phyloP scores from a whole-genome alignment of 2,329 filamentous ascomycete genomes.

The Aureobasidium musti region DNA sequence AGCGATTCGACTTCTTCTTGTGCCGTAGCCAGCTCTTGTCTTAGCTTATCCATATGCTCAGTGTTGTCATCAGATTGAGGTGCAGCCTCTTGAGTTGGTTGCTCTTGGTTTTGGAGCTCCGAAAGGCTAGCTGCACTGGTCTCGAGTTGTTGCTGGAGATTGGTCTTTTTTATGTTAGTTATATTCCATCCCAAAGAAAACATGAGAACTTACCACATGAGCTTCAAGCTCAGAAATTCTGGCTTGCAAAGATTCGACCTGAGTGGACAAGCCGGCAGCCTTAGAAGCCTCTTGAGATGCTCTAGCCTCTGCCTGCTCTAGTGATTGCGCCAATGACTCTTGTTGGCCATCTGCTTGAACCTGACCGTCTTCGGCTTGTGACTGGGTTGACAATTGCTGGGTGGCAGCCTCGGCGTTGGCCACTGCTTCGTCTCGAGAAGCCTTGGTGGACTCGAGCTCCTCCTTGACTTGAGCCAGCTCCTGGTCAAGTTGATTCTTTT shows the following conservation, averaged over 20 bases:
- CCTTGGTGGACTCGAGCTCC: slow-evolving; percentile 64
- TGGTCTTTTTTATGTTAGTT: slow-evolving; percentile 21
- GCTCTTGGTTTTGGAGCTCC: slow-evolving; percentile 45
- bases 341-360: slow-evolving; percentile 30
- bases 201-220: slow-evolving; percentile 48
- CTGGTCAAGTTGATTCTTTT: slow-evolving; percentile 54
- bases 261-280: slow-evolving; percentile 41
- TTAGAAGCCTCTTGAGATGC: slow-evolving; percentile 45
- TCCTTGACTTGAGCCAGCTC: slow-evolving; percentile 35
- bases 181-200: neutral
- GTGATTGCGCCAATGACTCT: slow-evolving; percentile 22
- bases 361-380: slow-evolving; percentile 34
- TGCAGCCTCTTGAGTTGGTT: slow-evolving; percentile 37
- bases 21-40: slow-evolving; percentile 47
- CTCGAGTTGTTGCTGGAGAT: slow-evolving; percentile 30
- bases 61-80: slow-evolving; percentile 31
- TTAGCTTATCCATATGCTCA: slow-evolving; percentile 42
- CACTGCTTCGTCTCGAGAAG: slow-evolving; percentile 65
- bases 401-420: slow-evolving; percentile 47
- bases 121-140: slow-evolving; percentile 33
- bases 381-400: slow-evolving; percentile 2
- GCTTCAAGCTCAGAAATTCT: slow-evolving; percentile 65
- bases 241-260: slow-evolving; percentile 58
- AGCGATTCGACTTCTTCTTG: slow-evolving; percentile 52
- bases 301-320: slow-evolving; percentile 48